These are phyloP conservation scores for Starmerella etchellsii DNA, from an alignment of 805 yeast genomes.

Conservation along the genomic window DNA sequence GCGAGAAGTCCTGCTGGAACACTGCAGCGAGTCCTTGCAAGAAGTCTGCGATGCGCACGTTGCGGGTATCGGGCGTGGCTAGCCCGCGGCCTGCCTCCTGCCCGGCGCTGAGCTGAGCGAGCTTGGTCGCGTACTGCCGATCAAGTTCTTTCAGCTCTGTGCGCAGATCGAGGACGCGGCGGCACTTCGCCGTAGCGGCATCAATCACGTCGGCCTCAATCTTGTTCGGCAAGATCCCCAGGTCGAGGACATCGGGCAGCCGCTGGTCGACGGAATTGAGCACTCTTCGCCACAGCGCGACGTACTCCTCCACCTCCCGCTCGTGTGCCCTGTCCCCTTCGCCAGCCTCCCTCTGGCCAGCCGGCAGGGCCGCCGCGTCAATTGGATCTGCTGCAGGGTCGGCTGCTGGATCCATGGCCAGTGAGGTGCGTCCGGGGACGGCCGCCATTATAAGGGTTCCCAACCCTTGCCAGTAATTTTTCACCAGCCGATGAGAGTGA, in stretches of 20 bases:
- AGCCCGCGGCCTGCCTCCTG: background rate
- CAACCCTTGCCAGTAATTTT: too few relatives aligned
- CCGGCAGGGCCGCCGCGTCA: too few relatives aligned
- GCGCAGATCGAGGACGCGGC: background rate
- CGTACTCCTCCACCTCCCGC: slow-evolving; percentile 7
- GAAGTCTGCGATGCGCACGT: slow-evolving; percentile 13
- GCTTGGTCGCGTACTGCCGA: slow-evolving; percentile 2
- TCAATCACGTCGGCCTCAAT: slow-evolving; percentile 11
- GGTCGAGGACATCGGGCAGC: slow-evolving; percentile 7
- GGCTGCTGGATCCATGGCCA: too few relatives aligned
- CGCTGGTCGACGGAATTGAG: slow-evolving; percentile 2
- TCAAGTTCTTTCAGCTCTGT: slow-evolving; percentile 6
- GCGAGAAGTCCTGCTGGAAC: slow-evolving; percentile 10
- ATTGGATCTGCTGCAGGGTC: too few relatives aligned
- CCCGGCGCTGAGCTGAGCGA: background rate
- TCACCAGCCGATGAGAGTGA: slow-evolving; percentile 28
- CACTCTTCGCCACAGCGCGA: slow-evolving; percentile 9
- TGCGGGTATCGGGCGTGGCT: background rate
- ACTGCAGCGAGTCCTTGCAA: slow-evolving; percentile 10
- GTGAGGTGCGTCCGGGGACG: too few relatives aligned
- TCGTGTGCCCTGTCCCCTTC: background rate
- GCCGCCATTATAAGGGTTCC: too few relatives aligned
- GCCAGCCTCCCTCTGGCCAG: background rate
- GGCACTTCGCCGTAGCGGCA: slow-evolving; percentile 2
- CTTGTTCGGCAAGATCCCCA: slow-evolving; percentile 8